phyloP scores from a whole-genome alignment of 2,329 filamentous ascomycete genomes.

The Aspergillus niger region DNA sequence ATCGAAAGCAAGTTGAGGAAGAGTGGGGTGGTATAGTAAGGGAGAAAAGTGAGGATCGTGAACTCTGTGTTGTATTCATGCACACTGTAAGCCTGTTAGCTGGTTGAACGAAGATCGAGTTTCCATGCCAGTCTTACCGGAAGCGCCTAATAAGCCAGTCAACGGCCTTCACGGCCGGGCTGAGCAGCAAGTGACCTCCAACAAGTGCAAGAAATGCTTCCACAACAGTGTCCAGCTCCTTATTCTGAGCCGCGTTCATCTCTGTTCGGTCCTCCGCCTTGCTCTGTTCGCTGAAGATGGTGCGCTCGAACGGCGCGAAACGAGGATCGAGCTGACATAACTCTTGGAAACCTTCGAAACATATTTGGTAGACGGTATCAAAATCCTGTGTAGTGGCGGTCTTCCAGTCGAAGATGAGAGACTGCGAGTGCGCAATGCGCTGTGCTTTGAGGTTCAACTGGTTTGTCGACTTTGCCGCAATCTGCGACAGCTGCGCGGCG shows the following conservation, averaged over 20 bases:
- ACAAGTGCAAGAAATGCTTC: conserved; percentile 81
- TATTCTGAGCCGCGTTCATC: conserved; percentile 79
- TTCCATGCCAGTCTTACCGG: conserved; percentile 57
- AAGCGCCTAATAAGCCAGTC: conserved; percentile 96
- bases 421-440: conserved; percentile 88
- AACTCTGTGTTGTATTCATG: conserved; percentile 86
- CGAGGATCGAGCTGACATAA: conserved; percentile 82
- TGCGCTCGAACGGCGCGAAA: conserved; percentile 72
- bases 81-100: conserved; percentile 57
- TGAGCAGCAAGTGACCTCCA: conserved; percentile 74
- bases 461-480: conserved; percentile 85
- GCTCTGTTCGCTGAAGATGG: conserved; percentile 91
- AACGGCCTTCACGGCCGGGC: conserved; percentile 83
- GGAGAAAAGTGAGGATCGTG: conserved; percentile 82
- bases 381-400: conserved; percentile 86
- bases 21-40: conserved; percentile 82
- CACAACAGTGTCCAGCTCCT: conserved; percentile 73
- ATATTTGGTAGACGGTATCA: conserved; percentile 83
- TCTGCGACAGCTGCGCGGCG: conserved; percentile 88
- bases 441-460: conserved; percentile 92
- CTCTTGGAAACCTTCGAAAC: conserved; percentile 86
- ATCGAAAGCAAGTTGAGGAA: conserved; percentile 88
- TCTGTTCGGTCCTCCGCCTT: conserved; percentile 83
- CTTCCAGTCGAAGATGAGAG: conserved; percentile 85
- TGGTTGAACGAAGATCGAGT: background rate